Conservation (phyloP, 2,329 filamentous ascomycete genomes). For the Aspergillus sp. region DNA sequence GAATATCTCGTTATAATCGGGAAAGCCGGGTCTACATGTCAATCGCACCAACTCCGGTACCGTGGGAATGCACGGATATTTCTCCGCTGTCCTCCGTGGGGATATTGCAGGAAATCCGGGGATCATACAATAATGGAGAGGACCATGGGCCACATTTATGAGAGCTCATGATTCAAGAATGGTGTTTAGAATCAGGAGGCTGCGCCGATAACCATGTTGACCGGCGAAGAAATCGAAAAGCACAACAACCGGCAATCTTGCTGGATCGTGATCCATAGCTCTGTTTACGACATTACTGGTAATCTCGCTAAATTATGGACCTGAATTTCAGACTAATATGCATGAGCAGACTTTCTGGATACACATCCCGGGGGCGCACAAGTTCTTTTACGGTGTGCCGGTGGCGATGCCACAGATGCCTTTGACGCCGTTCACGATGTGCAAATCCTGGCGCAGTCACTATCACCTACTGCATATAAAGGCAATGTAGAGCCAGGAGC, state of each 20-base stretch:
- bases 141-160: too few relatives aligned
- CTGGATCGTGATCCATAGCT: slow-evolving; percentile 45
- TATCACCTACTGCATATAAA: slow-evolving; percentile 16
- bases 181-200: too few relatives aligned
- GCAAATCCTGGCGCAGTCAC: slow-evolving; percentile 21
- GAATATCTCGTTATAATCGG: too few relatives aligned
- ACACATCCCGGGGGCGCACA: slow-evolving; percentile 26
- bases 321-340: background rate
- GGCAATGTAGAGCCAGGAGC: slow-evolving; percentile 17
- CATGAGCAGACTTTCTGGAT: slow-evolving; percentile 19
- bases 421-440: slow-evolving; percentile 29
- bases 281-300: slow-evolving; percentile 45
- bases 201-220: slow-evolving; percentile 25
- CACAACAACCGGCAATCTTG: slow-evolving; percentile 43
- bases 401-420: slow-evolving; percentile 27
- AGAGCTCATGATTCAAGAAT: too few relatives aligned
- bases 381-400: slow-evolving; percentile 27
- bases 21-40: too few relatives aligned
- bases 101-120: background rate
- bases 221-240: slow-evolving; percentile 42
- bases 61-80: too few relatives aligned
- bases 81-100: too few relatives aligned
- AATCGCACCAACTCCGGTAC: too few relatives aligned
- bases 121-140: background rate
- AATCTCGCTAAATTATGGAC: background rate